A percentile compares a stretch with the other conserved stretches of the same genome.
phyloP scores from a whole-genome alignment of 2,329 filamentous ascomycete species.

The Alternaria ventricosa region DNA sequence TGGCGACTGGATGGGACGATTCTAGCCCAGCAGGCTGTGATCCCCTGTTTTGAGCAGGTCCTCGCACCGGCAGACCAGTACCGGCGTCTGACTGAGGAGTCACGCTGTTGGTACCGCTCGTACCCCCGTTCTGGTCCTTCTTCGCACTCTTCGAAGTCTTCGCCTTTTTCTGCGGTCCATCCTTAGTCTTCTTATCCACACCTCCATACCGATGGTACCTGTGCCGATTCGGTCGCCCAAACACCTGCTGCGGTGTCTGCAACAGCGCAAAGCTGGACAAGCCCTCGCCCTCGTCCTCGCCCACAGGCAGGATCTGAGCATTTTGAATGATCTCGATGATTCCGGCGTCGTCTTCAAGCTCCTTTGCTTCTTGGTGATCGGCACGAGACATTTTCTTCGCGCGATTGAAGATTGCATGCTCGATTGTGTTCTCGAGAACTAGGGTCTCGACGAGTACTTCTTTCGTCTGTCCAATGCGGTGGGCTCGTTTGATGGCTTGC shows the following conservation, averaged over 20 bases:
- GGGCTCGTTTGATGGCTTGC: conserved; percentile 88
- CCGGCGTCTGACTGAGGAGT: too few species aligned
- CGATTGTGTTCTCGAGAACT: conserved; percentile 78
- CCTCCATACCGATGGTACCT: conserved; percentile 37
- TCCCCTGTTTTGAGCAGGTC: not conserved
- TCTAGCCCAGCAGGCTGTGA: not conserved
- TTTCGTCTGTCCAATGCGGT: conserved; percentile 82
- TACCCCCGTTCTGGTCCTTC: not conserved
- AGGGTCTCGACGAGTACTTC: conserved; percentile 86
- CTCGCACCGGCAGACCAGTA: not conserved
- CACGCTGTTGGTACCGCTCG: not conserved
- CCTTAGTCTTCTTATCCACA: conserved; percentile 19
- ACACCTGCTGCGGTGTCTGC: conserved; percentile 52
- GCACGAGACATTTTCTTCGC: conserved; percentile 74
- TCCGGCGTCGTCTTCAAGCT: conserved; percentile 63
- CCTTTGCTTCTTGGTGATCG: conserved; percentile 62
- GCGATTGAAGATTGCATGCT: conserved; percentile 81
- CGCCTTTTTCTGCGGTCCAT: conserved; percentile 27
- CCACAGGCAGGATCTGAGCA: conserved; percentile 57
- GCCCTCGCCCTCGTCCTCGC: conserved; percentile 38
- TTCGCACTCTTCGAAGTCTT: conserved; percentile 11
- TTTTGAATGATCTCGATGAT: conserved; percentile 66
- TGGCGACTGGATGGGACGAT: not conserved
- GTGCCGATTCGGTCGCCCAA: conserved; percentile 47
- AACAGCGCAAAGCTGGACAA: conserved; percentile 52